phyloP scores from a whole-genome alignment of 2,329 filamentous ascomycete species.

The Verticillium albo-atrum region DNA sequence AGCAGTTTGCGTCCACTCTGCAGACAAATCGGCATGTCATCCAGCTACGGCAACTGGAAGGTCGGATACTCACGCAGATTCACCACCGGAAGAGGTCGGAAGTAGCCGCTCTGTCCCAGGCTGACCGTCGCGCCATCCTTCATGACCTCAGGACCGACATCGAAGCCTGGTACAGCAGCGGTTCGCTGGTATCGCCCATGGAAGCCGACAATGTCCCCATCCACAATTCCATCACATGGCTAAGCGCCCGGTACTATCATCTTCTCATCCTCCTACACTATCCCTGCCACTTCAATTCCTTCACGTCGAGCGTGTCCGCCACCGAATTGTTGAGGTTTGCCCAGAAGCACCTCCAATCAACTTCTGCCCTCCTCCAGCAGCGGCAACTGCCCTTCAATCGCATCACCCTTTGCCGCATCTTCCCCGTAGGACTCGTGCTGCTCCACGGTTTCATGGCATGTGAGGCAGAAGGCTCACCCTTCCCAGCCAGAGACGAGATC shows the following conservation, averaged over 20 bases:
- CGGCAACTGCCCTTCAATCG: slow-evolving; percentile 38
- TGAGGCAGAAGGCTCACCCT: slow-evolving; percentile 15
- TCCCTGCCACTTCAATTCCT: slow-evolving; percentile 34
- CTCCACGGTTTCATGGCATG: slow-evolving; percentile 31
- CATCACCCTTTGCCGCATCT: slow-evolving; percentile 32
- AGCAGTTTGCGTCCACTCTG: slow-evolving; percentile 32
- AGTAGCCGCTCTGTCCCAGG: slow-evolving; percentile 21
- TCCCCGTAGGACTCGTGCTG: slow-evolving; percentile 32
- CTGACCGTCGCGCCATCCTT: slow-evolving; percentile 25
- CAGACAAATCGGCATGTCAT: slow-evolving; percentile 41
- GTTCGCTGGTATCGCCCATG: slow-evolving; percentile 36
- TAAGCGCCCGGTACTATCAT: slow-evolving; percentile 38
- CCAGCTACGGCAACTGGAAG: slow-evolving; percentile 37
- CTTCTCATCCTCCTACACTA: slow-evolving; percentile 38
- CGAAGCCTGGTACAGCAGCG: slow-evolving; percentile 42
- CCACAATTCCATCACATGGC: slow-evolving; percentile 39
- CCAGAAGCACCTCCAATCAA: slow-evolving; percentile 37
- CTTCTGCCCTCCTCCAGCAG: slow-evolving; percentile 34
- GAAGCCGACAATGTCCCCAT: slow-evolving; percentile 39
- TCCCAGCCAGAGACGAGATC: slow-evolving; percentile 28
- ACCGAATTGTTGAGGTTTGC: slow-evolving; percentile 31
- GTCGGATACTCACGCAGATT: slow-evolving; percentile 31
- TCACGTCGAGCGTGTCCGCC: slow-evolving; percentile 20
- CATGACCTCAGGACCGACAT: slow-evolving; percentile 34
- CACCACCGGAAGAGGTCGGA: slow-evolving; percentile 25